Base-by-base conservation (phyloP, 148 eudicot genomes). In the Diospyros lotus region DNA sequence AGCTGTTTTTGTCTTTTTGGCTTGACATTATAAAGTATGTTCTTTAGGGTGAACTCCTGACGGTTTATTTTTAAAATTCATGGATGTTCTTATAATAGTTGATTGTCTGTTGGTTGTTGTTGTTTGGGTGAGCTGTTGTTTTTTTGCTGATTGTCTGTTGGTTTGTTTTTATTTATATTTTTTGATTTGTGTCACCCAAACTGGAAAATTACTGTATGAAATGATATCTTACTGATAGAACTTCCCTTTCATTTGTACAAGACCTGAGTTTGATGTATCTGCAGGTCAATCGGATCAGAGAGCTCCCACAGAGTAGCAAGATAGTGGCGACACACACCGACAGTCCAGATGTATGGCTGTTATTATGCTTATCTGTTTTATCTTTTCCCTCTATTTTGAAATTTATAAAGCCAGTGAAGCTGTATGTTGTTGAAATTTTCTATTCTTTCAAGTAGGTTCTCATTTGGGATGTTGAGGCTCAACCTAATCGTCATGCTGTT, bases 271-370 rank as follows among this genome's bases (percentile, higher is more conserved):
- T 69, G 9, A 4, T 67, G 44, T 14, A 61, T 48, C 45, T 86
- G 71, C 89, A 94, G 98, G 97, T 94, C 74, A 94, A 94, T 50
- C 87, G 98, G 48, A 94, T 94, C 83, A 82, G 97, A 84, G 98
- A 94, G 76, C 89, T 94, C 73, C 97, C 98, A 5, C 97, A 92
- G 81, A 87, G 92, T 66, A 90, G 89, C 82, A 90, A 94, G 80
- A 94, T 94, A 77, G 91, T 94, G 72, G 98, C 98, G 66, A 94
- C 98, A 66, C 98, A 94, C 79, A 94, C 98, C 14, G 98, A 94
- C 80, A 90, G 97, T 81, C 98, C 98, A 63, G 92, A 94, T 85
- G 98, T 94, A 81, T 66, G 69, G 60, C 41, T 38, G 39, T 64
- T 43, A 55, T 46, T 58, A 28, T 18, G 17, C 50, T 11, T 14